A percentile compares a stretch with the other conserved stretches of the same genome.
phyloP scores from a whole-genome alignment of 2,329 filamentous ascomycete genomes.

The Ophiostoma sp. region DNA sequence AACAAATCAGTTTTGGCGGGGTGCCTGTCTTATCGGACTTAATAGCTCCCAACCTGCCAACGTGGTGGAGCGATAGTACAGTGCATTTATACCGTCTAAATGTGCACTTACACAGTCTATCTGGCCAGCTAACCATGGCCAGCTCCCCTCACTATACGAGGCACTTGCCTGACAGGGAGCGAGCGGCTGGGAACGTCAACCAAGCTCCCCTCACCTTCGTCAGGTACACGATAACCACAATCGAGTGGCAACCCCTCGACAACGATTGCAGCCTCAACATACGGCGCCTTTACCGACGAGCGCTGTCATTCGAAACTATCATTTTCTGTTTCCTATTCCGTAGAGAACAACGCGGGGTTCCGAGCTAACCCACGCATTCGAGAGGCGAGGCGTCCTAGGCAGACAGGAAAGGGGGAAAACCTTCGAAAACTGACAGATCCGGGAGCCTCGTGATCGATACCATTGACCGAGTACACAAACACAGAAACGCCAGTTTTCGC shows the following conservation, averaged over 20 bases:
- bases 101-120: not conserved
- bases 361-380: not conserved
- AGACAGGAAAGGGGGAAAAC: conserved; percentile 9
- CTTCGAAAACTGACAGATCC: not conserved
- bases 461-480: not conserved
- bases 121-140: not conserved
- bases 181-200: not conserved
- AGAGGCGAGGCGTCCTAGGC: not conserved
- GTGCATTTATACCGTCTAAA: conserved; percentile 9
- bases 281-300: not conserved
- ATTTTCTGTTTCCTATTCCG: not conserved
- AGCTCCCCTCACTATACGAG: conserved; percentile 17
- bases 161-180: not conserved
- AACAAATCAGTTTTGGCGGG: not conserved
- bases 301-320: not conserved
- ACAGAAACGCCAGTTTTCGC: not conserved
- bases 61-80: not conserved
- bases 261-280: not conserved
- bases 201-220: conserved; percentile 15
- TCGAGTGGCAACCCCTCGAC: not conserved
- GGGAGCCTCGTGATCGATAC: not conserved
- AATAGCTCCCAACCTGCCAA: not conserved
- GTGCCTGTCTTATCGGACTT: conserved; percentile 8
- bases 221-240: conserved; percentile 9
- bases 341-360: not conserved